These are phyloP conservation scores for Aspergillus melleus DNA, from an alignment of 2,329 filamentous ascomycete genomes.

Conservation along the genomic window DNA sequence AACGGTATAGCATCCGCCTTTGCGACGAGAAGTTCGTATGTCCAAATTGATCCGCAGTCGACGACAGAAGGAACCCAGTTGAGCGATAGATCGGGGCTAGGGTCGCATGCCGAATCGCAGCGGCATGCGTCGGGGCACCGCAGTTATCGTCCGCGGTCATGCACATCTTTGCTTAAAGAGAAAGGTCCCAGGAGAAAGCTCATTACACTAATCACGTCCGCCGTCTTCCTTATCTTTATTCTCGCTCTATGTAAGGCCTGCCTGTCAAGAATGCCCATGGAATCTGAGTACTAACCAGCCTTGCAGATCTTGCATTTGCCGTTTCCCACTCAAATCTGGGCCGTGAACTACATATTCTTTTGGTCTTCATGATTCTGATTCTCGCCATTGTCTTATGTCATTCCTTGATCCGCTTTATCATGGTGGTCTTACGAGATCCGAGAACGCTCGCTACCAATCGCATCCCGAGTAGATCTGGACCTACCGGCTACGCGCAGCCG, in stretches of 20 bases:
- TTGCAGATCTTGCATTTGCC: constrained; percentile 69
- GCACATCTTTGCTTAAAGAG: constrained; percentile 53
- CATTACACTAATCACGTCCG: constrained; percentile 65
- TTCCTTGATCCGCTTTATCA: constrained; percentile 69
- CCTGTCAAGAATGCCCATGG: not conserved
- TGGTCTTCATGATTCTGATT: constrained; percentile 74
- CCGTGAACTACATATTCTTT: constrained; percentile 74
- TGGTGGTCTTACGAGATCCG: constrained; percentile 57
- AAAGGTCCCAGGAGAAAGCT: constrained; percentile 56
- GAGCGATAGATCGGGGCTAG: not conserved
- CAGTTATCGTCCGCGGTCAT: constrained; percentile 15
- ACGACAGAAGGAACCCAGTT: not conserved
- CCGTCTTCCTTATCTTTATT: constrained; percentile 59
- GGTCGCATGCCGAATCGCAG: constrained; percentile 9
- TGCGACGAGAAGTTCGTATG: constrained; percentile 5
- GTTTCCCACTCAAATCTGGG: constrained; percentile 64
- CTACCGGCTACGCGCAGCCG: constrained; percentile 69
- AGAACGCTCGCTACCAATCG: constrained; percentile 32
- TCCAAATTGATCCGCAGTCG: constrained; percentile 4
- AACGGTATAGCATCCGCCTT: not conserved
- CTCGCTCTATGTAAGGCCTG: constrained; percentile 64
- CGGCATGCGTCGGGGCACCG: constrained; percentile 8
- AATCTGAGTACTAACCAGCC: constrained; percentile 8
- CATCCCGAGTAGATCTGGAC: constrained; percentile 53
- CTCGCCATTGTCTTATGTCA: constrained; percentile 80